A percentile compares a stretch with the other conserved stretches of the same genome.
Conservation (phyloP, 192 early-diverging fungal genomes). For the Coemansia sp. region DNA sequence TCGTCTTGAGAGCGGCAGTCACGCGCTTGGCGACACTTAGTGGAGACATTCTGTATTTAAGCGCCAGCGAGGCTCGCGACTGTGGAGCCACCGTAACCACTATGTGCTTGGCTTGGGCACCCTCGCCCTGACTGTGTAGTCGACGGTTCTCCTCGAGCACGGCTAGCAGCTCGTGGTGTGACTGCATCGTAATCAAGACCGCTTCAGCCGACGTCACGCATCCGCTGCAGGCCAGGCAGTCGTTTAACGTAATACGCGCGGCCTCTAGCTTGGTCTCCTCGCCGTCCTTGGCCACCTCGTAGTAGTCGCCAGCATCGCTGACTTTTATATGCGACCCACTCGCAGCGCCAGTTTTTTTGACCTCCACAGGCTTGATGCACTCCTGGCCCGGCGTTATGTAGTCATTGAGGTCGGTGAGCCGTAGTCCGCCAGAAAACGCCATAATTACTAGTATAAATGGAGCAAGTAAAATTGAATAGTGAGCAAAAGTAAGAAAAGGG, state of each 20-base stretch:
- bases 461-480: constrained; percentile 2
- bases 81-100: constrained; percentile 93
- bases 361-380: constrained; percentile 94
- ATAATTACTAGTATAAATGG: constrained; percentile 33
- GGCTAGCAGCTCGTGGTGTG: constrained; percentile 77
- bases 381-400: constrained; percentile 96
- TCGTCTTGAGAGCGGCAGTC: constrained; percentile 72
- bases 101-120: constrained; percentile 45
- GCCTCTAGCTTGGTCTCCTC: constrained; percentile 81
- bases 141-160: constrained; percentile 48
- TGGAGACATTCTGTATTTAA: constrained; percentile 75
- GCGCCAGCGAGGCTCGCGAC: constrained; percentile 84
- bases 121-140: constrained; percentile 23
- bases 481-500: constrained; percentile 6
- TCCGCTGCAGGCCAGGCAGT: constrained; percentile 98
- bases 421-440: constrained; percentile 85
- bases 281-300: constrained; percentile 89
- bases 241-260: constrained; percentile 88
- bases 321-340: constrained; percentile 73
- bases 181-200: constrained; percentile 90
- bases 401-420: constrained; percentile 95
- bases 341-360: constrained; percentile 64
- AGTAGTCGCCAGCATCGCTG: constrained; percentile 77
- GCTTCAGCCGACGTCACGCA: constrained; percentile 98
- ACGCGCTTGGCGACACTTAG: constrained; percentile 71